These are phyloP conservation scores for Penicillium crystallinum DNA, from an alignment of 495 filamentous ascomycete species.

Conservation along the genomic window DNA sequence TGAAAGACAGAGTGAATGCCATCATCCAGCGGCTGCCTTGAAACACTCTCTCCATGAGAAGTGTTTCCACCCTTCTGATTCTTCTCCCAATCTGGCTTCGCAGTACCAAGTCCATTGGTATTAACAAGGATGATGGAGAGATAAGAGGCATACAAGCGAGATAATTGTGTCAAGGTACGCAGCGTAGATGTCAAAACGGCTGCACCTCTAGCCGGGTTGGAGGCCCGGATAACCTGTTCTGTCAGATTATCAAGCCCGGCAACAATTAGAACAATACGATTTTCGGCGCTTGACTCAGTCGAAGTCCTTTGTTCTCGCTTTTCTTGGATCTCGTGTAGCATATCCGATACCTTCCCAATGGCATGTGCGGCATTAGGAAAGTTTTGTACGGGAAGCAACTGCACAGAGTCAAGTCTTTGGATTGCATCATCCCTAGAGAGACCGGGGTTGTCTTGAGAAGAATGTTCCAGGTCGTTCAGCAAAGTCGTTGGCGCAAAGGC, in stretches of 20 bases:
- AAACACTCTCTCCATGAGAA: not conserved
- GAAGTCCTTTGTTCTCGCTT: conserved; percentile 2
- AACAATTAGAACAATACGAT: conserved; percentile 27
- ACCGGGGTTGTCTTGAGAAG: conserved; percentile 5
- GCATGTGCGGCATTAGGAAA: conserved; percentile 32
- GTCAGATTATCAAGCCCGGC: conserved; percentile 37
- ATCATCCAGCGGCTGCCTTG: conserved; percentile 13
- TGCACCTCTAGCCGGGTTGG: conserved; percentile 36
- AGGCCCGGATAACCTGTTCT: conserved; percentile 36
- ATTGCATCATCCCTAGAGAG: conserved; percentile 33
- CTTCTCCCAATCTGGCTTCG: conserved; percentile 4
- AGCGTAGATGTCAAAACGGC: conserved; percentile 32
- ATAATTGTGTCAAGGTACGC: conserved; percentile 31
- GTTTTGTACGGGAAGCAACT: conserved; percentile 35
- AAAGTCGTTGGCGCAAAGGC: conserved; percentile 73
- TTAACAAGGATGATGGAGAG: conserved; percentile 39
- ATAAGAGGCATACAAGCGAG: conserved; percentile 21
- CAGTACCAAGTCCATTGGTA: conserved; percentile 31
- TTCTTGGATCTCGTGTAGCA: conserved; percentile 18
- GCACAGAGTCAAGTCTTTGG: conserved; percentile 31
- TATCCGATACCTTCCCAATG: conserved; percentile 29
- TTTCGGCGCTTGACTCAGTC: not conserved
- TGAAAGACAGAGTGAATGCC: conserved; percentile 35
- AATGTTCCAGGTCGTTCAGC: conserved; percentile 34
- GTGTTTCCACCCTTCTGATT: not conserved